phyloP scores from a whole-genome alignment of 2,329 filamentous ascomycete genomes.

The Phyllachora maydis region DNA sequence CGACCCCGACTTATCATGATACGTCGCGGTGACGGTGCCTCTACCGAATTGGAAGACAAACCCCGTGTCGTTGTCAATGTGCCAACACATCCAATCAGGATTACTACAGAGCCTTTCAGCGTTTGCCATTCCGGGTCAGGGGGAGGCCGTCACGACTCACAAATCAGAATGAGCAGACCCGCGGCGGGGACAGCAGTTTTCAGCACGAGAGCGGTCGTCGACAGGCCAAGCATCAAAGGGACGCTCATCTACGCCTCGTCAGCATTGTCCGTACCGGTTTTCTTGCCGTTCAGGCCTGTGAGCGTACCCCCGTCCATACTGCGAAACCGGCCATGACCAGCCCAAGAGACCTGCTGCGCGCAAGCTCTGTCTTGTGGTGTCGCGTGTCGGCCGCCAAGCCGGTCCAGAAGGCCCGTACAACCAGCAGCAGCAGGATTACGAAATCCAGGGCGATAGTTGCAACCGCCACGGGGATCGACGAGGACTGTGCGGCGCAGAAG shows the following conservation, averaged over 20 bases:
- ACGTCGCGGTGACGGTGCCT: conserved; percentile 17
- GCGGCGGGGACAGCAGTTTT: conserved; percentile 28
- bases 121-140: conserved; percentile 4
- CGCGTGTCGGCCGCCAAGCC: conserved; percentile 13
- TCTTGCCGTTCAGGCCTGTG: too few species aligned
- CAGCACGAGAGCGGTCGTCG: conserved; percentile 17
- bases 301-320: conserved; percentile 36
- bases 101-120: conserved; percentile 11
- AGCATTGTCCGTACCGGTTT: conserved; percentile 2
- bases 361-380: conserved; percentile 8
- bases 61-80: conserved; percentile 11
- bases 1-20: conserved; percentile 14
- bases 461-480: conserved; percentile 21
- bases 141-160: conserved; percentile 13
- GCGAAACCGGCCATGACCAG: conserved; percentile 20
- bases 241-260: conserved; percentile 22
- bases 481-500: conserved; percentile 27
- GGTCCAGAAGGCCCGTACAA: conserved; percentile 17
- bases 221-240: conserved; percentile 25
- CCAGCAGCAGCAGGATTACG: conserved; percentile 19
- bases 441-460: conserved; percentile 22
- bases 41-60: conserved; percentile 11
- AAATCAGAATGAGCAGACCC: conserved; percentile 25
- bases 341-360: conserved; percentile 18
- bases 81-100: conserved; percentile 17